These are phyloP conservation scores for Fusarium sp. DNA, from an alignment of 2,329 filamentous ascomycete species.

Conservation along the genomic window DNA sequence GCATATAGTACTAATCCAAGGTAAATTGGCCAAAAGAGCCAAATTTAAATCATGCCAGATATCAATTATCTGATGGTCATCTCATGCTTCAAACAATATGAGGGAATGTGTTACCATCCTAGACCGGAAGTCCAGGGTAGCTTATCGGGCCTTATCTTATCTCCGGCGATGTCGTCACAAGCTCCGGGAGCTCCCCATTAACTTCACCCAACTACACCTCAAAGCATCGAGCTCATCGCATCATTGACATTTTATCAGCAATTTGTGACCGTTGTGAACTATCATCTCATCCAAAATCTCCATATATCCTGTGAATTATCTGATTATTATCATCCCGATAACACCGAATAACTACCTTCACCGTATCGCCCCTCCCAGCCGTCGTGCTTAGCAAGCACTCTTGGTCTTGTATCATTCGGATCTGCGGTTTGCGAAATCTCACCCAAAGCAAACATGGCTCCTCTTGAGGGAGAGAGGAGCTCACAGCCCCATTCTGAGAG, in stretches of 20 bases:
- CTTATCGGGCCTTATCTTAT: constrained; percentile 39
- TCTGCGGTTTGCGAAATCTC: constrained; percentile 1
- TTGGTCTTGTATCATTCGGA: constrained; percentile 4
- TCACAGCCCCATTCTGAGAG: constrained; percentile 11
- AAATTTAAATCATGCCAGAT: not conserved
- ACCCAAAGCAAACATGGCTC: constrained; percentile 29
- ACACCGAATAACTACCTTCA: not conserved
- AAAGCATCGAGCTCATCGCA: constrained; percentile 29
- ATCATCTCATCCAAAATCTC: not conserved
- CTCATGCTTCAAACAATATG: not conserved
- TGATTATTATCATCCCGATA: constrained; percentile 5
- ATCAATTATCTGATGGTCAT: not conserved
- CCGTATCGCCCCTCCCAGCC: constrained; percentile 27
- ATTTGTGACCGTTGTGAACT: not conserved
- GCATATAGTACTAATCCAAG: too few species aligned
- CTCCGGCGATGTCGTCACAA: constrained; percentile 47
- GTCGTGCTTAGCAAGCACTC: constrained; percentile 42
- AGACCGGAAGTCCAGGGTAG: constrained; percentile 24
- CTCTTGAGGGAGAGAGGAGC: constrained; percentile 18
- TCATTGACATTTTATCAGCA: constrained; percentile 34
- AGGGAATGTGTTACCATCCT: not conserved
- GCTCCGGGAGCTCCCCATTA: constrained; percentile 31
- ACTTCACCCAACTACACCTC: constrained; percentile 23
- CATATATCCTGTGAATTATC: constrained; percentile 18
- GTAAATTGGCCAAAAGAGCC: too few species aligned